Evolutionary conservation across 2,329 filamentous ascomycete species (phyloP).

Genomic region (Penicillium crustosum): DNA sequence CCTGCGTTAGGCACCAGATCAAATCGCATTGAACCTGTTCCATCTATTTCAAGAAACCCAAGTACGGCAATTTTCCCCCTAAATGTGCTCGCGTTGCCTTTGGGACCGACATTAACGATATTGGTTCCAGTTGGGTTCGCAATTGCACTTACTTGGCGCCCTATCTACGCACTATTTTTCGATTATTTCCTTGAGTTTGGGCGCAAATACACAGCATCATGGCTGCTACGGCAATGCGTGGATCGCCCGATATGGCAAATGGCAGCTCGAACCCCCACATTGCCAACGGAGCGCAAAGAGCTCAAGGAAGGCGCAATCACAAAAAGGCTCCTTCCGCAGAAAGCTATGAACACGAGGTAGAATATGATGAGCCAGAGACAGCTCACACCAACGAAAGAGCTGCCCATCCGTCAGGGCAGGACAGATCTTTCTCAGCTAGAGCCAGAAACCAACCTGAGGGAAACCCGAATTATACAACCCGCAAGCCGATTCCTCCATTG

Average conservation of each 20-base stretch:
- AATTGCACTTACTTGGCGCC: conserved; percentile 6
- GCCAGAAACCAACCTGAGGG: conserved; percentile 12
- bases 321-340: conserved; percentile 1
- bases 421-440: conserved; percentile 21
- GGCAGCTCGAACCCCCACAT: conserved; percentile 8
- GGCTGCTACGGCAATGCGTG: conserved; percentile 18
- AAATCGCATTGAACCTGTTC: conserved; percentile 4
- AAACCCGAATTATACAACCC: conserved; percentile 21
- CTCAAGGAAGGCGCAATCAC: conserved; percentile 12
- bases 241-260: conserved; percentile 23
- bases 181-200: neutral
- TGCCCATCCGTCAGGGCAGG: conserved; percentile 3
- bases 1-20: conserved; percentile 19
- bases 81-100: conserved; percentile 5
- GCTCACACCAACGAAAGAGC: conserved; percentile 1
- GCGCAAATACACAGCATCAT: conserved; percentile 9
- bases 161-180: neutral
- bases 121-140: conserved; percentile 11
- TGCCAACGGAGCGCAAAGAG: conserved; percentile 12
- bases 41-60: neutral
- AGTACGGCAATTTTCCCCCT: neutral
- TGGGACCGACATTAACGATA: conserved; percentile 13
- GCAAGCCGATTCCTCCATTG: conserved; percentile 9
- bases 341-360: conserved; percentile 5
- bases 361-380: conserved; percentile 4